Percentiles rank a stretch among this genome's conserved stretches.
Conservation (phyloP, 75 land plant species). For the Picea glauca region DNA sequence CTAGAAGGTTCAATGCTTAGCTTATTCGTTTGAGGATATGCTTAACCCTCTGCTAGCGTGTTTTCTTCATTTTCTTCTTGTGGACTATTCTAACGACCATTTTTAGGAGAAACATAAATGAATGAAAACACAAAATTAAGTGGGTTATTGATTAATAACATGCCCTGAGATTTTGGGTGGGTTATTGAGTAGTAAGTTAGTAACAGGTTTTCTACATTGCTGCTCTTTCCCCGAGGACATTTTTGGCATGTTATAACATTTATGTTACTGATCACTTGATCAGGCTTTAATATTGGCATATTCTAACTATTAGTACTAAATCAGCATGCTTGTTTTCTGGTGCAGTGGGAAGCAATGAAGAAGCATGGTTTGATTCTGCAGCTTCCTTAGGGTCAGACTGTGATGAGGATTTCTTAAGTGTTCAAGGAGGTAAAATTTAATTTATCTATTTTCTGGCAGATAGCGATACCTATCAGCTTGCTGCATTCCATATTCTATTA, state of each 20-base stretch:
- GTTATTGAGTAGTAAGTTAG: no score
- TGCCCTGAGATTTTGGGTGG: neutral
- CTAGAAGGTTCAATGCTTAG: no score
- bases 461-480: neutral
- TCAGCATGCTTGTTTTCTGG: neutral
- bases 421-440: constrained; percentile 49
- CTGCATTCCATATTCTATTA: neutral
- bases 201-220: no score
- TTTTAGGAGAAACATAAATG: no score
- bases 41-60: no score
- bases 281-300: neutral
- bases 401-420: constrained; percentile 77
- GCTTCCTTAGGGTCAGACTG: constrained; percentile 56
- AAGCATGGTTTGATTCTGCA: constrained; percentile 71
- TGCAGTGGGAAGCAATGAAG: constrained; percentile 41
- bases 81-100: no score
- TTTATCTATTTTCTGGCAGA: neutral
- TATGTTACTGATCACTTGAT: neutral
- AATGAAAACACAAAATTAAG: no score
- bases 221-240: neutral
- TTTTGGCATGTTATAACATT: neutral
- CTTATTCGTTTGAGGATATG: no score
- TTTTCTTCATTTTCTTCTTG: no score
- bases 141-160: no score
- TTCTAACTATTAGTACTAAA: neutral